Evolutionary conservation across 768 basidiomycete species (phyloP).

Genomic region (Tricholoma furcatifolium): DNA sequence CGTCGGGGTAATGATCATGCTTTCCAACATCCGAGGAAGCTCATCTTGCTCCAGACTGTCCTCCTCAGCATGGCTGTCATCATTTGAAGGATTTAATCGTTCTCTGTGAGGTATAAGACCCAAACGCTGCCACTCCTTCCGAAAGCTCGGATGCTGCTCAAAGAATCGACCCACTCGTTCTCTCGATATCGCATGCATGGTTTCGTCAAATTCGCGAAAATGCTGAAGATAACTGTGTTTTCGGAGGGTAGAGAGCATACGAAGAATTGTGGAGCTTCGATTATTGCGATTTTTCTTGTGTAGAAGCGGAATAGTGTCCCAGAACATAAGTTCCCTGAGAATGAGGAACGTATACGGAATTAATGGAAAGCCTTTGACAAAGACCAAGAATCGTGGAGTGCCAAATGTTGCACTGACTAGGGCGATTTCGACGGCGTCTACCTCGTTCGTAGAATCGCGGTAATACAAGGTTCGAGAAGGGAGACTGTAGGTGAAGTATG

Average conservation of each 20-base stretch:
- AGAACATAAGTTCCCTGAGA: constrained; percentile 13
- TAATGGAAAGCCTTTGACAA: constrained; percentile 6
- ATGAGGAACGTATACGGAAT: constrained; percentile 15
- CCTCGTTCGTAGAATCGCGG: no score
- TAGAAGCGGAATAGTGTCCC: constrained; percentile 4
- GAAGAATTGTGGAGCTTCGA: background rate
- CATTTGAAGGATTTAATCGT: background rate
- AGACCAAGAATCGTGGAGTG: background rate
- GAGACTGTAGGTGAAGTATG: no score
- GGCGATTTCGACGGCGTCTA: no score
- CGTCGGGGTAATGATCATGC: background rate
- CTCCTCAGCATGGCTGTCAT: background rate
- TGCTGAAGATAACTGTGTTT: constrained; percentile 3
- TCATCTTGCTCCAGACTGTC: background rate
- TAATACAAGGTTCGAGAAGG: no score
- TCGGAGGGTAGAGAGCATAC: constrained; percentile 10
- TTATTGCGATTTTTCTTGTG: background rate
- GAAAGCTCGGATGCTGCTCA: background rate
- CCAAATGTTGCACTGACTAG: no score
- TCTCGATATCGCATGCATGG: constrained; percentile 6
- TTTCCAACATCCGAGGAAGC: background rate
- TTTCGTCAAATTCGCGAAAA: constrained; percentile 6
- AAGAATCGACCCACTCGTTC: constrained; percentile 8
- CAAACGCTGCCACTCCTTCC: constrained; percentile 15
- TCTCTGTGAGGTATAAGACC: constrained; percentile 6